Percentiles rank a stretch among this genome's conserved stretches.
Conservation (phyloP, 352 stramenopile species). For the Globisporangium spiculum region DNA sequence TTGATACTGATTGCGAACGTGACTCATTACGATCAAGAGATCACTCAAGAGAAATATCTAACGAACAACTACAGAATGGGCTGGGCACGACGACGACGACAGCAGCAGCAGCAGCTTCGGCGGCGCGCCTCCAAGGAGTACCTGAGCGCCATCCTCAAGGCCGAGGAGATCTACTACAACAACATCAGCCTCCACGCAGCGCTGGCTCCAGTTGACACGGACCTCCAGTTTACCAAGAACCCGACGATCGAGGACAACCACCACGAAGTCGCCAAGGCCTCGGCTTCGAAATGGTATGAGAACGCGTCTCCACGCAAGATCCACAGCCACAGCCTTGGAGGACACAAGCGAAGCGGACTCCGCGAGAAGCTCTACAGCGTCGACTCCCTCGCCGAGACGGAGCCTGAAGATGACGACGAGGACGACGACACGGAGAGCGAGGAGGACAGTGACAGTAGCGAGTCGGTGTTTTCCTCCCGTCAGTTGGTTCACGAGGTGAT, state of each 20-base stretch:
- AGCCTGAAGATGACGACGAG: constrained; percentile 28
- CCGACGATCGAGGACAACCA: not conserved
- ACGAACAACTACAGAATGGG: constrained; percentile 11
- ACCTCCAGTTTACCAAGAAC: not conserved
- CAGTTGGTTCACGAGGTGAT: constrained; percentile 22
- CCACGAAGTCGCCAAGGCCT: not conserved
- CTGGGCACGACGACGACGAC: constrained; percentile 18
- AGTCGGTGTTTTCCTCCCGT: constrained; percentile 6
- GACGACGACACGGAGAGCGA: constrained; percentile 31
- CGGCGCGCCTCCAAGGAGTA: constrained; percentile 14
- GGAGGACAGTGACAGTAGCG: constrained; percentile 19
- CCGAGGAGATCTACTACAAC: not conserved
- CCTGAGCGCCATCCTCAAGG: not conserved
- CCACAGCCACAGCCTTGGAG: not conserved
- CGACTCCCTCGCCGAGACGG: constrained; percentile 34
- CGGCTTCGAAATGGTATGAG: constrained; percentile 5
- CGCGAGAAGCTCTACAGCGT: constrained; percentile 32
- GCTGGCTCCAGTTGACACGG: not conserved
- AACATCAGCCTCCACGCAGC: not conserved
- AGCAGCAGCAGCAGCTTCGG: constrained; percentile 22
- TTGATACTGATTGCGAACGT: constrained; percentile 14
- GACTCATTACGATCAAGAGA: constrained; percentile 1
- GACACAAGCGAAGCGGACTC: constrained; percentile 1
- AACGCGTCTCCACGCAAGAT: constrained; percentile 9
- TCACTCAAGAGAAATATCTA: not conserved